Base-by-base conservation (phyloP, 2,329 filamentous ascomycete species). In the Plectosphaerella sp. region DNA sequence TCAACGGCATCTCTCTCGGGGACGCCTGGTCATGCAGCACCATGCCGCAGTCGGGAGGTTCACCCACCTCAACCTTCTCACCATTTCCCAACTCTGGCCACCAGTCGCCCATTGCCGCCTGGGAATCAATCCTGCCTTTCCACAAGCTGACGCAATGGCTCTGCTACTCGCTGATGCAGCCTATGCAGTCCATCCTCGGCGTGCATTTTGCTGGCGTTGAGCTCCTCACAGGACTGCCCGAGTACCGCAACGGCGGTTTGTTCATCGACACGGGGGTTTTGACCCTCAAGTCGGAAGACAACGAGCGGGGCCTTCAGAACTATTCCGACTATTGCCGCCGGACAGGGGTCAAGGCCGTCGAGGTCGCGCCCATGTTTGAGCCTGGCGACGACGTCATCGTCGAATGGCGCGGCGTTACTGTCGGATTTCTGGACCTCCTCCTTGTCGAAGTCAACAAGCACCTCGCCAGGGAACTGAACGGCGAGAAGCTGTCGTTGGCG, bases 11-110 rank as follows among this genome's bases (percentile, higher is more conserved):
- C 25, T 84, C 91, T 0, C 83, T 99, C 15, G 94, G 94, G 51
- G 94, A 99, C 65, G 93, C 94, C 22, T 99, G 94, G 94, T 89
- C 87, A 0, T 96, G 92, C 71, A 84, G 82, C 11, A 83, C 86
- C 33, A 90, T 97, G 83, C 91, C 91, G 1, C 75, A 78, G 45
- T 67, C 68, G 5, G 50, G 62, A 1, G 22, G 56, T 36, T 72
- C 74, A 1, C 58, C 61, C n/a, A 81, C 77, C 18, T 84, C 87
- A 10, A 71, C 68, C 5, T 72, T 77, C 54, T 75, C 72, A 7
- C 71, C 73, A 3, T 77, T 67, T 77, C 86, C 59, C 35, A 67
- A 68, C 45, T 62, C 64, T 11, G 59, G 60, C 22, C 85, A 85
- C 1, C 52, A 54, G 37, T 59, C 63, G 1, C 22, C 48, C 2